phyloP scores from a whole-genome alignment of 805 yeast genomes.

The Vanderwaltozyma polyspora region DNA sequence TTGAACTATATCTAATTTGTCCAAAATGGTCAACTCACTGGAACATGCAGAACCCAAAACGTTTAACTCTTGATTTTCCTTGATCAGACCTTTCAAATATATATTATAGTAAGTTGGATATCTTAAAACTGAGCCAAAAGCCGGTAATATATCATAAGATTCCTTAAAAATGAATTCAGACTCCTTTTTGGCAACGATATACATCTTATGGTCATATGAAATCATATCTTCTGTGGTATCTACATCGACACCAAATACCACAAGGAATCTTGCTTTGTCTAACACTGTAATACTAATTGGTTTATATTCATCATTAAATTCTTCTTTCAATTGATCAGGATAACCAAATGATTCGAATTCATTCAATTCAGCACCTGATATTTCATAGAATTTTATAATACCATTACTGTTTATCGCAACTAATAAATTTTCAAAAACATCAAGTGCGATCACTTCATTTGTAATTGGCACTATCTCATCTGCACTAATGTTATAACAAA shows the following conservation, averaged over 20 bases:
- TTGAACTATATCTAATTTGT: constrained; percentile 29
- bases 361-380: neutral
- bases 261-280: constrained; percentile 13
- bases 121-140: constrained; percentile 42
- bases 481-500: constrained; percentile 1
- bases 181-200: constrained; percentile 7
- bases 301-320: constrained; percentile 23
- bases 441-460: constrained; percentile 9
- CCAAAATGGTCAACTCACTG: constrained; percentile 45
- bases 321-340: constrained; percentile 20
- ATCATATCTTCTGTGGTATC: constrained; percentile 13
- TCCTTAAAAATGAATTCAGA: constrained; percentile 17
- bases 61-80: constrained; percentile 18
- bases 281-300: constrained; percentile 17
- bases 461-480: neutral
- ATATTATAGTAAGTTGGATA: constrained; percentile 35
- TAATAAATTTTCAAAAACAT: constrained; percentile 5
- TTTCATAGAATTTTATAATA: neutral
- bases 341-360: constrained; percentile 9
- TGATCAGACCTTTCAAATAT: constrained; percentile 33
- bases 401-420: neutral
- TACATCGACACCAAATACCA: constrained; percentile 24
- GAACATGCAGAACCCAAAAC: constrained; percentile 54
- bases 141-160: constrained; percentile 37
- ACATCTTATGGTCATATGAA: constrained; percentile 21